Base-by-base conservation (phyloP, 192 early-diverging fungal species). In the Coemansia sp. region DNA sequence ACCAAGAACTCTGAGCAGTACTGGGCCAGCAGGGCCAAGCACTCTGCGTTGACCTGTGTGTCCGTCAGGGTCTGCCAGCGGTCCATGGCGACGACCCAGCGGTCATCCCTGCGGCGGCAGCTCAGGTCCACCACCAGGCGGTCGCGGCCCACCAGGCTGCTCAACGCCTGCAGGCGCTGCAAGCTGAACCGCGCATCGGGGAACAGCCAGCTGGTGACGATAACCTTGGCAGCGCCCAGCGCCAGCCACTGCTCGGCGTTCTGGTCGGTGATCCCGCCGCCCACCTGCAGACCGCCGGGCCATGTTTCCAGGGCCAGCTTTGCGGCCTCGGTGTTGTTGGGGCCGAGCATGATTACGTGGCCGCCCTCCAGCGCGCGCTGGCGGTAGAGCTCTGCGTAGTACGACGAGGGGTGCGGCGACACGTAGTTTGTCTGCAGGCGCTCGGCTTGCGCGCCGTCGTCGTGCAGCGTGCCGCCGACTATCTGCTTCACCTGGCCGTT, bases 401-500 rank as follows among this genome's bases (percentile, higher is more conserved):
- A 83, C n/a, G 64, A 53, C 5, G 94, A 82, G 0, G 93, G 84
- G 34, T 83, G 88, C 84, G 70, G 78, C 1, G 95, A 92, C 1
- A 96, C 92, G 85, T 95, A 98, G 84, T 99, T 99, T 1, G 94
- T 96, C 40, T 82, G 77, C 19, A 96, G 81, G 21, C 82, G 63
- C 9, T 75, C 80, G 23, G 73, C 27, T 30, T 2, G 4, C 27
- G 27, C 80, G 34, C 73, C 54, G 39, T 64, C 55, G 62, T 92
- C 90, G 61, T 69, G 82, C 17, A 99, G 82, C 45, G 95, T 90
- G 40, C 91, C 94, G 27, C 97, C 97, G 45, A 99, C 94, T 53
- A 99, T 98, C 71, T 99, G 97, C 78, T 99, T 99, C 58, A 99
- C 97, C 71, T 93, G 86, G 39, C 97, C 97, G 37, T 86, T 66